Base-by-base conservation (phyloP, 306 rosid species). In the Malus domestica region DNA sequence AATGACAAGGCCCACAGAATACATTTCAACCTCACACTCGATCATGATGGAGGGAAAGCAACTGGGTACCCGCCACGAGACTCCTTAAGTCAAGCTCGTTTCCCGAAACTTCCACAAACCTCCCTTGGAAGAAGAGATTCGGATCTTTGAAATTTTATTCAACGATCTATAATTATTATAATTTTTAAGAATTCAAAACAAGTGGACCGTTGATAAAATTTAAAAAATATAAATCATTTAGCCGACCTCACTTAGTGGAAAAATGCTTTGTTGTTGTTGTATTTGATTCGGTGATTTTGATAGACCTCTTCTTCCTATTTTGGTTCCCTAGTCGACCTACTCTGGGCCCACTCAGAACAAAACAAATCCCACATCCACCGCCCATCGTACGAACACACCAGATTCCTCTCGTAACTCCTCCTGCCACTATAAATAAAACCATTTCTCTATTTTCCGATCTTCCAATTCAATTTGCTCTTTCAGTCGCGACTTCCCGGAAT, bases 181-280 rank as follows among this genome's bases (percentile, higher is more conserved):
- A 5, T 0, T 35, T 35, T 35, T 35, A 6, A 35, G 0, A 0
- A 1, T 0, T 35, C 8, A 6, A 6, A 35, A 35, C 0, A 6
- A 0, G 0, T 6, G 8, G 2, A 6, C 0, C 1, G 8, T 35
- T 35, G 0, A 35, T 35, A 2, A 35, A 6, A 35, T 35, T 35
- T 35, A 0, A 35, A 35, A 35, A 5, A 6, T 1, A 0, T 0
- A 1, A 0, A 35, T 6, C 2, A 35, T 0, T n/a, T n/a, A n/a
- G n/a, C n/a, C n/a, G n/a, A n/a, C n/a, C n/a, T n/a, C n/a, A n/a
- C n/a, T n/a, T n/a, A n/a, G n/a, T n/a, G n/a, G n/a, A n/a, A n/a
- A n/a, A n/a, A n/a, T n/a, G n/a, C n/a, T n/a, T n/a, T n/a, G n/a
- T n/a, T n/a, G n/a, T n/a, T n/a, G n/a, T n/a, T n/a, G n/a, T n/a